Evolutionary conservation across 1,284 basidiomycete genomes (phyloP), one percentile per base, ranked within the genome.

Genomic region (Irpex sp.): DNA sequence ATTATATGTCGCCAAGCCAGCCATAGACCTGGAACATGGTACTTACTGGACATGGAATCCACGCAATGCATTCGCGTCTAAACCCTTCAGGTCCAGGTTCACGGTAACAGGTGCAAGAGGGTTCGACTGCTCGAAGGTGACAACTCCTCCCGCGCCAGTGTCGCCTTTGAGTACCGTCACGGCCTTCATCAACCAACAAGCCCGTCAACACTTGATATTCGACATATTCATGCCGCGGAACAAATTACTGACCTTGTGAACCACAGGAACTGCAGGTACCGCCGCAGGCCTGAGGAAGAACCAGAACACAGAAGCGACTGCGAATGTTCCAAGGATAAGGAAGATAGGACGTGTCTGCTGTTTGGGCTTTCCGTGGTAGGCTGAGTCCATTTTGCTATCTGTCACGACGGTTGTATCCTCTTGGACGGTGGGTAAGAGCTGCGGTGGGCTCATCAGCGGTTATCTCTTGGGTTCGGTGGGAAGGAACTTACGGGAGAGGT

Each of bases 31-130:
- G 33, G 51, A 36, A n/a, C 57, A 47, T 54, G 3, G 69, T 62
- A 77, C 87, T 59, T 64, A 90, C 89, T 93, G 90, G 65, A 93
- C 75, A 73, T 93, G 91, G 78, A 92, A 91, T 2, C 91, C 91
- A 49, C 86, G 81, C 66, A 80, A 72, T 19, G 85, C 79, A 59
- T 80, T 78, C 14, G 86, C 77, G 66, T 85, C 80, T 55, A 92
- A 80, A 66, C 82, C 81, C 65, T 77, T 78, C 67, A 93, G 77
- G 62, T 83, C 78, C 52, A 88, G 88, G 10, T 81, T 81, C 58
- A 93, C 75, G 23, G 75, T 82, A 60, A 91, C 87, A 45, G 84
- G 80, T 18, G 78, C 80, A 58, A 76, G 77, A 61, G 76, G 75
- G 35, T 75, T 71, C 3, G 77, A 67, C 72, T 93, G 90, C 51